Evolutionary conservation across 176 grass and related monocot genomes (phyloP), one percentile per base, ranked within the genome.

Genomic region (Cocos nucifera): DNA sequence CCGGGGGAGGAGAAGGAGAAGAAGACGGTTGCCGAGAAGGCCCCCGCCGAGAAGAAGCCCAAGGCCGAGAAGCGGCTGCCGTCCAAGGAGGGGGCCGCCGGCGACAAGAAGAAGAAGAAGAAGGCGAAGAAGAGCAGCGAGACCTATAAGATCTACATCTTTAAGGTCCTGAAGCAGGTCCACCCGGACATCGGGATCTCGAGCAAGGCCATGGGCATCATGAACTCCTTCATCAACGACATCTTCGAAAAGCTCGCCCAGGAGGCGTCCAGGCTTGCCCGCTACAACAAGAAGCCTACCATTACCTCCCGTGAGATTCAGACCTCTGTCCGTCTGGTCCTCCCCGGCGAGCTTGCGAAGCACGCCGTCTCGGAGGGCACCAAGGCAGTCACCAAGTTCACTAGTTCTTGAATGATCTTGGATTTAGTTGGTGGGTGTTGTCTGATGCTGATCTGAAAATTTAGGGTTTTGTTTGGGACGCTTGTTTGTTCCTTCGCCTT

Each of bases 121-220:
- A n/a, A n/a, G n/a, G n/a, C n/a, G n/a, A n/a, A n/a, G n/a, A n/a
- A n/a, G n/a, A n/a, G n/a, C n/a, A n/a, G n/a, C n/a, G n/a, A n/a
- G n/a, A n/a, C n/a, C n/a, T n/a, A n/a, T n/a, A n/a, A n/a, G n/a
- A n/a, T n/a, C n/a, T n/a, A n/a, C n/a, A n/a, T n/a, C n/a, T n/a
- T n/a, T 68, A 95, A 86, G 74, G 86, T 82, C 63, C 77, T 88
- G 0, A 95, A 95, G 67, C 85, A 95, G 79, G 85, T 95, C 18
- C 89, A 95, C 51, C 85, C 85, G 0, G 89, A 95, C 85, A 89
- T 95, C 66, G 89, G 79, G 35, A 86, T 95, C 76, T 89, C 85
- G 15, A 85, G 81, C 76, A 95, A 95, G 82, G 85, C 89, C 58
- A 95, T 95, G 89, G 78, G 77, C 52, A 95, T 95, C 75, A 94